Evolutionary conservation across 1,284 basidiomycete genomes (phyloP), one percentile per base, ranked within the genome.

Genomic region (Fistulinella cinereoalba): DNA sequence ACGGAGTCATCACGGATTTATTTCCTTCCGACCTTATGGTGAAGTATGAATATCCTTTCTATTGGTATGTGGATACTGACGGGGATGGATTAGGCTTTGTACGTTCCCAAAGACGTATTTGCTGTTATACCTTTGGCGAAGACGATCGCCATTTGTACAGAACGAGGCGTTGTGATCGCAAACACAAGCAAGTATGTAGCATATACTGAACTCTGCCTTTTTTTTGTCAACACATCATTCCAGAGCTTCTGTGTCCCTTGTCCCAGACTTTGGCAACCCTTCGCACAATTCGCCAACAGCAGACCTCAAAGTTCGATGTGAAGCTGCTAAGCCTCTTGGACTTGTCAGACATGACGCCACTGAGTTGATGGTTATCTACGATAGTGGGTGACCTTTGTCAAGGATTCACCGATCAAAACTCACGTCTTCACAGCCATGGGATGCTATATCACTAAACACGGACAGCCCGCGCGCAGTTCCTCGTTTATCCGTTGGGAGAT

Each of bases 401-500:
- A 8, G 13, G 21, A 24, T 22, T 37, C 38, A 16, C 18, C 15
- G 24, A 23, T 16, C 13, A 9, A 2, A 16, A 31, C 41, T 29
- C n/a, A 28, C 37, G 10, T 12, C n/a, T 43, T 36, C 13, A 36
- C 38, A 82, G 80, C 66, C 25, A 61, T 88, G 31, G 88, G 86
- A 12, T 87, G 79, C 56, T 90, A 85, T 62, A 78, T 89, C 56
- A 77, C 82, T 46, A 81, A 80, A 46, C 73, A 81, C 53, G 88
- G 88, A 6, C 61, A 70, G 4, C 86, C 85, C 2, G 71, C 68
- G 13, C 83, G 86, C 32, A 73, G 72, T 32, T 74, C 71, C 10
- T 74, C 75, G 1, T 88, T 79, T 58, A 76, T 90, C 47, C 82
- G 79, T 43, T 91, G 88, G 88, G 88, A 91, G 67, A 75, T 74